Base-by-base conservation (phyloP, 164 flowering plant species). In the Sedum album region DNA sequence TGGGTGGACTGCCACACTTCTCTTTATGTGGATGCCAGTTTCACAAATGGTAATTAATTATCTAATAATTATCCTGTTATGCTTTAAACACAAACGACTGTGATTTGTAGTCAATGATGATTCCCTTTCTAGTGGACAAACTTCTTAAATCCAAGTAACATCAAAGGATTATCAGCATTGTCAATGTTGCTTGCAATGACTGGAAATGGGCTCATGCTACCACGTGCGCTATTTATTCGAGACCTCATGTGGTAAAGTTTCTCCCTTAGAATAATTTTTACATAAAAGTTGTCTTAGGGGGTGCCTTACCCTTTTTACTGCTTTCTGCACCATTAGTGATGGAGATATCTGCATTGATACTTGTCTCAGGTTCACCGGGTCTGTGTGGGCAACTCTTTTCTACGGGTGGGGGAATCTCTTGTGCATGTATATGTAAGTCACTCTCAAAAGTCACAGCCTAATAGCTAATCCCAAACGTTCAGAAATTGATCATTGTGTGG, bases 1-100 rank as follows among this genome's bases (percentile, higher is more conserved):
- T 71, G 99, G 96, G 49, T 94, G 99, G 99, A 91, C 97, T 5
- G 97, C 99, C 20, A 94, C 99, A n/a, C 84, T 90, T 70, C 96
- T 94, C 68, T 94, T 94, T 83, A 94, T 91, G 99, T 94, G 99
- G 99, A 94, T 94, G 99, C 96, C 97, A 46, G 79, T 94, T 51
- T 77, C 97, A 46, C 99, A 94, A 77, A 83, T 88, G 96, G 99
- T 94, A 80, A 51, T 70, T 25, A 28, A 66, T 35, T 4, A 14
- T n/a, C n/a, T n/a, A n/a, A n/a, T n/a, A n/a, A n/a, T n/a, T 28
- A 28, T 57, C 62, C 62, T 9, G 18, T 13, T 57, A 53, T 49
- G 55, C 21, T 49, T n/a, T 49, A 49, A 20, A 17, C 1, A 39
- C 4, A 49, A 49, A 20, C 4, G 6, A 49, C 21, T 17, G n/a